A percentile compares a stretch with the other conserved stretches of the same genome.
Evolutionary conservation across 2,329 filamentous ascomycete species (phyloP).

Genomic region (Phialophora verrucosa): DNA sequence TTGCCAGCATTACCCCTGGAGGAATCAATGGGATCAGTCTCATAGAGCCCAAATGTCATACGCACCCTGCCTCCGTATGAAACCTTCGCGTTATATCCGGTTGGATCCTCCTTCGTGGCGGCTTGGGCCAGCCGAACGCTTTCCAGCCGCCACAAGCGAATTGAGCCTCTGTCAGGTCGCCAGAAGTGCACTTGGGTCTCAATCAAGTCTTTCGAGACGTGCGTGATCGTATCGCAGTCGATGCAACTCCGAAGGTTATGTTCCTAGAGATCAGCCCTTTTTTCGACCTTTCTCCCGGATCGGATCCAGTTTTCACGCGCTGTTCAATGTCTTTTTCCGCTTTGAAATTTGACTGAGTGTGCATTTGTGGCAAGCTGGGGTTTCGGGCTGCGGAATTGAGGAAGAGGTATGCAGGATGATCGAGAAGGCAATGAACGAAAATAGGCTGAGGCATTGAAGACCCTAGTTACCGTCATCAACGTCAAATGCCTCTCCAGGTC

Average conservation of each 20-base stretch:
- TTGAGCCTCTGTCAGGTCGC: too few relatives aligned
- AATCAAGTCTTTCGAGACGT: background rate
- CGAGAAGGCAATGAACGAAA: slow-evolving; percentile 12
- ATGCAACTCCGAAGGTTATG: too few relatives aligned
- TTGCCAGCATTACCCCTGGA: too few relatives aligned
- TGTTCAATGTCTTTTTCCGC: too few relatives aligned
- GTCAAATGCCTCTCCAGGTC: slow-evolving; percentile 3
- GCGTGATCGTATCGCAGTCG: background rate
- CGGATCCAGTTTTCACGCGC: too few relatives aligned
- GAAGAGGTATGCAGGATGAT: slow-evolving; percentile 3
- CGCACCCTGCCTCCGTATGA: too few relatives aligned
- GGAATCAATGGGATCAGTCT: background rate
- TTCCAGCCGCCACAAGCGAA: too few relatives aligned
- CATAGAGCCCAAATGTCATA: background rate
- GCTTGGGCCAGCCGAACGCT: too few relatives aligned
- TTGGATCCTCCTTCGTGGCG: too few relatives aligned
- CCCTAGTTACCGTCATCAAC: slow-evolving; percentile 3
- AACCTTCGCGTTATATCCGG: background rate
- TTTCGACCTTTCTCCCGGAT: too few relatives aligned
- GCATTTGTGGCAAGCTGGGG: background rate
- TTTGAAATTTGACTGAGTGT: background rate
- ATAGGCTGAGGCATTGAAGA: background rate
- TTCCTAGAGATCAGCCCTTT: too few relatives aligned
- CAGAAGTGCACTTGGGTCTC: too few relatives aligned
- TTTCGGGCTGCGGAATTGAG: background rate